A percentile compares a stretch with the other conserved stretches of the same genome.
Conservation (phyloP, 495 filamentous ascomycete genomes). For the Penicillium salamii region DNA sequence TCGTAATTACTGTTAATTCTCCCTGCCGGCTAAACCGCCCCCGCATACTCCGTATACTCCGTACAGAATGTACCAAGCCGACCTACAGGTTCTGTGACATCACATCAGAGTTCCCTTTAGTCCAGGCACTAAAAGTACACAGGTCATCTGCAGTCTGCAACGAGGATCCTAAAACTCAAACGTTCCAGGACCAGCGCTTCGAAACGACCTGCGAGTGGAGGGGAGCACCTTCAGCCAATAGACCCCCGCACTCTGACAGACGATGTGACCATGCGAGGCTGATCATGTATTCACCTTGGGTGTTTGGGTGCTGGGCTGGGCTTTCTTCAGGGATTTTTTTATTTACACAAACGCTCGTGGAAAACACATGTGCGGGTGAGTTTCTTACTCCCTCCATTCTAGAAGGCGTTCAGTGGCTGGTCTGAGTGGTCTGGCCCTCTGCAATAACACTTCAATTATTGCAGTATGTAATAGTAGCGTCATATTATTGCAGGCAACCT, state of each 20-base stretch:
- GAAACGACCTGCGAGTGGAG: conserved; percentile 13
- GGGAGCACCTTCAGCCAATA: conserved; percentile 3
- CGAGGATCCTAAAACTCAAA: conserved; percentile 6
- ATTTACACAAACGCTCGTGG: conserved; percentile 1
- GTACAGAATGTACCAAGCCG: not conserved
- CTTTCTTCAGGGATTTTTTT: conserved; percentile 5
- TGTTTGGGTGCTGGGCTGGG: not conserved
- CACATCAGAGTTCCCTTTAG: conserved; percentile 6
- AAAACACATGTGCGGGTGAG: not conserved
- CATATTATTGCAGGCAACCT: conserved; percentile 8
- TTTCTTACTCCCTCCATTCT: not conserved
- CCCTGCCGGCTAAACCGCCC: not conserved
- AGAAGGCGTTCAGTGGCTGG: conserved; percentile 4
- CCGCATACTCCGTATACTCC: conserved; percentile 1
- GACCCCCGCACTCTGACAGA: not conserved
- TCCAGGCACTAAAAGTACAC: not conserved
- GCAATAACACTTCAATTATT: not conserved
- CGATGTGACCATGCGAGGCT: conserved; percentile 18
- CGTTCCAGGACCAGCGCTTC: conserved; percentile 11
- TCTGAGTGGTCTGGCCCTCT: not conserved
- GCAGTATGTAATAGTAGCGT: not conserved
- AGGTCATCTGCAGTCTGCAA: conserved; percentile 5
- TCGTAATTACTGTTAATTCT: too few relatives aligned
- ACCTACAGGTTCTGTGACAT: conserved; percentile 8
- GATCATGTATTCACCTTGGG: not conserved